Conservation (phyloP, 139 green algal species). For the Astrephomene gubernaculifera region DNA sequence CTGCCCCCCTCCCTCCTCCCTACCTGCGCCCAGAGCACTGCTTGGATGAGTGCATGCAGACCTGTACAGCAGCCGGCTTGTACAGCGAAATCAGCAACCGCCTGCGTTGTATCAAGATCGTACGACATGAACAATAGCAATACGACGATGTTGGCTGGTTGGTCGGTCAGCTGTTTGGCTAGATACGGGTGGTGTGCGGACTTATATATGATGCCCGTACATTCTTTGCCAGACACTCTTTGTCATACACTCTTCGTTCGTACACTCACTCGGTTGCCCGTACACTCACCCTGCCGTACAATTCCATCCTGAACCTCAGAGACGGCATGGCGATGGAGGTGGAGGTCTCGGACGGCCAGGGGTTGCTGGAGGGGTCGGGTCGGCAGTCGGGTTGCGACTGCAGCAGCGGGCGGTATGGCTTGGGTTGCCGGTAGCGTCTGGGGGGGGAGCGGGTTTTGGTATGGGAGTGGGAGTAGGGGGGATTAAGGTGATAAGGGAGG, state of each 20-base stretch:
- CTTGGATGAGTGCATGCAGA: constrained; percentile 10
- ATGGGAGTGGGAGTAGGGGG: not conserved
- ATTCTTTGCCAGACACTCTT: not conserved
- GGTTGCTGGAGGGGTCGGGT: not conserved
- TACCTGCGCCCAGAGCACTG: constrained; percentile 20
- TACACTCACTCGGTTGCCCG: not conserved
- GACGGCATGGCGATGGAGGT: not conserved
- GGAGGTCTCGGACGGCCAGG: constrained; percentile 29
- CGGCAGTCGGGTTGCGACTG: not conserved
- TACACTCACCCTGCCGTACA: too few relatives aligned
- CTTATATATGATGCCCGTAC: not conserved
- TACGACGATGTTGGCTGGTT: not conserved
- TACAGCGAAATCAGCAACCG: not conserved
- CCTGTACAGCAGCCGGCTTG: constrained; percentile 22
- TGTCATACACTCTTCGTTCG: not conserved
- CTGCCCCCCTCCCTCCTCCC: too few relatives aligned
- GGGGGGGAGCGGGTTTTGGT: not conserved
- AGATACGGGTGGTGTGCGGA: not conserved
- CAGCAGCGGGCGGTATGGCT: constrained; percentile 8
- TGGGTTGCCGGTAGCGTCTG: constrained; percentile 20
- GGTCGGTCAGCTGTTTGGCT: not conserved
- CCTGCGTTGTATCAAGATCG: not conserved
- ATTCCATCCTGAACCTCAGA: too few relatives aligned
- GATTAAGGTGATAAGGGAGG: not conserved
- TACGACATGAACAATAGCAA: too few relatives aligned